Conservation (phyloP, 805 yeast species). For the Brettanomyces nanus region DNA sequence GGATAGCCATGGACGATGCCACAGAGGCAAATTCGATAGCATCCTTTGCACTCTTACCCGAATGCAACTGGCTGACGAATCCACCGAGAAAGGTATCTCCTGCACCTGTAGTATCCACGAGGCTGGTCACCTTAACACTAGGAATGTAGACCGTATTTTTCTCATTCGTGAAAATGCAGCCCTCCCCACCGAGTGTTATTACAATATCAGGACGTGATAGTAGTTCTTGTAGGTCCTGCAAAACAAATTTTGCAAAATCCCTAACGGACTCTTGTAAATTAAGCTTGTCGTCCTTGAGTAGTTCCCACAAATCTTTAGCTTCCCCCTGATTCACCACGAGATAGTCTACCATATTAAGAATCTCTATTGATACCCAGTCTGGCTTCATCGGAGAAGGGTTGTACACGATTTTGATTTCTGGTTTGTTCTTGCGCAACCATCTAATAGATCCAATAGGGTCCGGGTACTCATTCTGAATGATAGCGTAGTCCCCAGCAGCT, state of each 20-base stretch:
- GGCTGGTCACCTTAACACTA: constrained; percentile 38
- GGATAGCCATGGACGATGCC: constrained; percentile 78
- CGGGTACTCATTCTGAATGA: constrained; percentile 89
- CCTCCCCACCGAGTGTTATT: constrained; percentile 74
- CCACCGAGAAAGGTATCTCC: constrained; percentile 96
- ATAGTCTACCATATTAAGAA: constrained; percentile 45
- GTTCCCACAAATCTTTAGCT: too few species aligned
- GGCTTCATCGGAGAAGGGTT: constrained; percentile 86
- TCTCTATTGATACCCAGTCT: too few species aligned
- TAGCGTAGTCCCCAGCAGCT: constrained; percentile 51
- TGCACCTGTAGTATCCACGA: constrained; percentile 96
- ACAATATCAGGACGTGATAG: constrained; percentile 34
- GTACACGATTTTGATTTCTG: constrained; percentile 53
- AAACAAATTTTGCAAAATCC: constrained; percentile 14
- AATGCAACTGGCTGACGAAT: constrained; percentile 50
- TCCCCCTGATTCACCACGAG: constrained; percentile 84
- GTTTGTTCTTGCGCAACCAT: constrained; percentile 44
- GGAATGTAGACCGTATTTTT: constrained; percentile 28
- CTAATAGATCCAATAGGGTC: constrained; percentile 46
- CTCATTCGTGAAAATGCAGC: constrained; percentile 40
- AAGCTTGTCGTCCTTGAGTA: not conserved
- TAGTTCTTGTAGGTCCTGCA: constrained; percentile 9
- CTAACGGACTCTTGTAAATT: not conserved
- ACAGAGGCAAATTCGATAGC: constrained; percentile 64
- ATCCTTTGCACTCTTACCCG: constrained; percentile 30